These are phyloP conservation scores for Trichoderma aggressivum DNA, from an alignment of 2,329 filamentous ascomycete genomes.

Conservation along the genomic window DNA sequence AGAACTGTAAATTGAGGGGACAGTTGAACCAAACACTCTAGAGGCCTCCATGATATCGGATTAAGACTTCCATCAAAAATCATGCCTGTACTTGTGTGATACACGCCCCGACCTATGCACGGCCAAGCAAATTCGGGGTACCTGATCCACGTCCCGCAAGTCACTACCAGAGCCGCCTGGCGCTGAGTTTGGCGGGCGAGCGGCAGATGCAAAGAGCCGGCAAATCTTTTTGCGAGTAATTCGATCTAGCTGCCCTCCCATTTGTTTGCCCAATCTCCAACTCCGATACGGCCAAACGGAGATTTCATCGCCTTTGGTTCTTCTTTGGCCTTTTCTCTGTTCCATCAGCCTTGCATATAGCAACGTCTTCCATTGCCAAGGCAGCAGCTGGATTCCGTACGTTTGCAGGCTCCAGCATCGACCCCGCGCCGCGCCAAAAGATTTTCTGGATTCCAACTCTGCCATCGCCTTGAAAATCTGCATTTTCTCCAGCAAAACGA, in stretches of 20 bases:
- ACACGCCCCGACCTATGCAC: not conserved
- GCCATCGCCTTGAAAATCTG: not conserved
- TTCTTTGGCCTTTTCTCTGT: not conserved
- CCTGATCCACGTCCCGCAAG: not conserved
- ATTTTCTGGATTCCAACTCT: constrained; percentile 14
- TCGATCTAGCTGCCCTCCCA: not conserved
- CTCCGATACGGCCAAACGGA: not conserved
- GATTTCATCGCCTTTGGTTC: not conserved
- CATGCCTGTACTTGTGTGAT: not conserved
- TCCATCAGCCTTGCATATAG: not conserved
- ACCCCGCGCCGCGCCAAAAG: constrained; percentile 20
- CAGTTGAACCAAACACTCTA: not conserved
- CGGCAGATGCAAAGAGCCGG: not conserved
- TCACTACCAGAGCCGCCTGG: not conserved
- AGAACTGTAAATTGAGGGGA: not conserved
- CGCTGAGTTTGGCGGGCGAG: not conserved
- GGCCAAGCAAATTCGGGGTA: not conserved
- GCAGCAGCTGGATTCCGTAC: not conserved
- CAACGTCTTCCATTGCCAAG: not conserved
- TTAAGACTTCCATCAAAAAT: not conserved
- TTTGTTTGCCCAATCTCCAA: not conserved
- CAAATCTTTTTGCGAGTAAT: not conserved
- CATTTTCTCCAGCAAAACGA: not conserved
- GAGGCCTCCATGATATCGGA: not conserved
- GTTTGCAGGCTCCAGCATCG: not conserved